Base-by-base conservation (phyloP, 108 stramenopile genomes). In the Tribonema minus region DNA sequence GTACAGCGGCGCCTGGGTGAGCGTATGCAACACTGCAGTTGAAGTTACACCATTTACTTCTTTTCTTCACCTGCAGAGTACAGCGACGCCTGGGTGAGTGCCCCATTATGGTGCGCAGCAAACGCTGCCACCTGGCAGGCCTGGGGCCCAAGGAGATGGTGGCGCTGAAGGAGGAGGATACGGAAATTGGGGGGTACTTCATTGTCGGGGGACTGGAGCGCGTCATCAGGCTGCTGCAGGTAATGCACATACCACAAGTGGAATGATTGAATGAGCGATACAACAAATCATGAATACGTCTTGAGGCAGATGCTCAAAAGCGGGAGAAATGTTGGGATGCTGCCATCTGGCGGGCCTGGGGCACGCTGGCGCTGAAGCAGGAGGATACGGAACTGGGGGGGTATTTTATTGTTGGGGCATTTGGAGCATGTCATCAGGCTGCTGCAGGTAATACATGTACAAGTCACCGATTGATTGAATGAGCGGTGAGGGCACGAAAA, bases 381-480 rank as follows among this genome's bases (percentile, higher is more conserved):
- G 91, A 93, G 64, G 70, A 74, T 54, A 89, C 86, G 38, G 98
- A 98, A 73, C 86, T 93, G 76, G 98, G 98, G 37, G 96, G 96
- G 32, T 97, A 96, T 67, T 99, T 99, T 74, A 88, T 99, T 35
- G 88, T 97, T 91, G 88, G 81, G 98, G 98, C 36, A 96, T 95
- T 73, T n/a, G n/a, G 98, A 99, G 83, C 88, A 94, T 33, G 90
- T 94, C 61, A 90, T 99, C 25, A 84, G 98, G 34, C 81, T 99
- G 84, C 74, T 99, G 60, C 98, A 99, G 87, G 72, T 74, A n/a
- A n/a, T n/a, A n/a, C n/a, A n/a, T n/a, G n/a, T n/a, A n/a, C n/a
- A n/a, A n/a, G n/a, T n/a, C n/a, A n/a, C n/a, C n/a, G n/a, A n/a
- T n/a, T n/a, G n/a, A n/a, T n/a, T n/a, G n/a, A n/a, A n/a, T n/a